Conservation (phyloP, 202 grass and related monocot species). For the Setaria viridis region DNA sequence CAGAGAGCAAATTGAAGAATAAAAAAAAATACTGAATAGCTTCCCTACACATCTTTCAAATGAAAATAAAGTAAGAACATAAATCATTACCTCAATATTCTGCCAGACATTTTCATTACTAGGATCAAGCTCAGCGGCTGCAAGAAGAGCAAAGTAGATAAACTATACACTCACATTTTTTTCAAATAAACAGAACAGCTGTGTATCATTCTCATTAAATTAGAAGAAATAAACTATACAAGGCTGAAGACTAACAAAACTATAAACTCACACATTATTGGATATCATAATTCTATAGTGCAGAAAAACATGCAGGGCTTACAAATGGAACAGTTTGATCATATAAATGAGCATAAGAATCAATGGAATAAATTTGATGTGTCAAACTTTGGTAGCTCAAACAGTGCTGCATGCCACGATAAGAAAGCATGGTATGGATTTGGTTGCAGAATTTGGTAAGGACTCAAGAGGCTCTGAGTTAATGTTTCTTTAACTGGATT, state of each 20-base stretch:
- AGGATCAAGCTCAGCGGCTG: constrained; percentile 78
- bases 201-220: background rate
- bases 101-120: constrained; percentile 65
- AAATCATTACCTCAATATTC: constrained; percentile 74
- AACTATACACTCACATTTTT: background rate
- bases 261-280: background rate
- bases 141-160: constrained; percentile 32
- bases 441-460: background rate
- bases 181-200: background rate
- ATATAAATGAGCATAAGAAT: constrained; percentile 4
- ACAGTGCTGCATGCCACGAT: background rate
- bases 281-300: constrained; percentile 8
- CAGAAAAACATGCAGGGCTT: constrained; percentile 14
- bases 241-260: background rate
- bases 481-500: constrained; percentile 25
- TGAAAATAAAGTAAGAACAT: constrained; percentile 21
- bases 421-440: constrained; percentile 10
- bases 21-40: background rate
- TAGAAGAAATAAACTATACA: background rate
- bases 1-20: background rate
- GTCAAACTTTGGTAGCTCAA: background rate
- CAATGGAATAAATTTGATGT: background rate
- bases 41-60: constrained; percentile 3
- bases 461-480: constrained; percentile 17
- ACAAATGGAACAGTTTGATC: constrained; percentile 17